Percentiles rank a stretch among this genome's conserved stretches.
These are phyloP conservation scores for Breviolum minutum DNA, from an alignment of 73 alveolate genomes.

Conservation along the genomic window DNA sequence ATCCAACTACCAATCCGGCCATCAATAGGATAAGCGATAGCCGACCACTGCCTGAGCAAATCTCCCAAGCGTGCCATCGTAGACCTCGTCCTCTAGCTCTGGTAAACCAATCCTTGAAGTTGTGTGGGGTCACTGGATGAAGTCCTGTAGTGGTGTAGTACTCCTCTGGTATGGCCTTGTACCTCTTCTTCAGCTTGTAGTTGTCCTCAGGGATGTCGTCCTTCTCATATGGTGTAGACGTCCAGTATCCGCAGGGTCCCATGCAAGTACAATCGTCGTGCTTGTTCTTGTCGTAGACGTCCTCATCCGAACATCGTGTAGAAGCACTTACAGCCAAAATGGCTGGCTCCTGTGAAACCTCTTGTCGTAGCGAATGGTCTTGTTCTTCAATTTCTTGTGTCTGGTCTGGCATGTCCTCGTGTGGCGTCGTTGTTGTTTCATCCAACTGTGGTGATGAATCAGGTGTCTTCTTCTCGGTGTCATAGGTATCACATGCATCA, in stretches of 20 bases:
- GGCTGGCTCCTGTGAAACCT: neutral
- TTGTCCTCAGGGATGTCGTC: neutral
- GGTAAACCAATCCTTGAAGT: neutral
- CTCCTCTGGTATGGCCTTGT: neutral
- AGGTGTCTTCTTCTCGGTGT: too few species aligned
- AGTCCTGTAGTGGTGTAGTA: neutral
- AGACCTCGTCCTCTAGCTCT: neutral
- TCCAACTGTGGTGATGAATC: neutral
- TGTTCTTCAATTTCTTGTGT: neutral
- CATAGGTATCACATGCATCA: too few species aligned
- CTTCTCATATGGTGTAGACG: neutral
- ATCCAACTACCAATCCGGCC: neutral
- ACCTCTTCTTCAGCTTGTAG: neutral
- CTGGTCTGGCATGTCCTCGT: neutral
- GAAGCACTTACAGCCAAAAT: neutral
- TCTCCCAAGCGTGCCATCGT: neutral
- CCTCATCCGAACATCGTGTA: neutral
- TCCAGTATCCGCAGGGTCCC: neutral
- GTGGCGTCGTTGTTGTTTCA: neutral
- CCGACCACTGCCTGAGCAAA: neutral
- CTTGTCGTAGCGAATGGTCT: neutral
- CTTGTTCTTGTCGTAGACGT: neutral
- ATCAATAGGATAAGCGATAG: neutral
- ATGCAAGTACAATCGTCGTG: neutral
- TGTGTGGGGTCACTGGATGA: neutral